Evolutionary conservation across 495 filamentous ascomycete species (phyloP).

Genomic region (Aspergillus hancockii): DNA sequence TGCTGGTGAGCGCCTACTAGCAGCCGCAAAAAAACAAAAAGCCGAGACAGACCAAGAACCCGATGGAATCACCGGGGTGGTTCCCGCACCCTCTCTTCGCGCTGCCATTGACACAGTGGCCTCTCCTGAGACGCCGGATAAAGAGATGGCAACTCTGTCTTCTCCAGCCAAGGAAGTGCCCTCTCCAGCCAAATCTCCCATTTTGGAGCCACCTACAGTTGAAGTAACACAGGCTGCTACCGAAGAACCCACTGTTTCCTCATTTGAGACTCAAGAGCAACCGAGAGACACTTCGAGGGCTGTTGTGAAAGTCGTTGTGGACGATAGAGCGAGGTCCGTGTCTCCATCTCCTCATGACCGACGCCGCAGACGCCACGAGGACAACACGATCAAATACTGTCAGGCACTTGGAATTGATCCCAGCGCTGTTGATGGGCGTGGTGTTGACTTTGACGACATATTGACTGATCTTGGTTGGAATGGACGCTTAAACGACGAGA

Average conservation of each 20-base stretch:
- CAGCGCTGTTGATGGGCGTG: constrained; percentile 64
- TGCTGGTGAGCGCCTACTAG: constrained; percentile 70
- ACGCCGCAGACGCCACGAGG: constrained; percentile 63
- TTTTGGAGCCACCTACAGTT: constrained; percentile 38
- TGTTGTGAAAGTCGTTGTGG: constrained; percentile 20
- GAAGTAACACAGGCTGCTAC: constrained; percentile 37
- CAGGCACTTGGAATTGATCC: constrained; percentile 74
- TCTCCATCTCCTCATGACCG: constrained; percentile 47
- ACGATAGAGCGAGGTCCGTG: constrained; percentile 35
- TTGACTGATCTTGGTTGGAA: constrained; percentile 92
- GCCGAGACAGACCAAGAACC: constrained; percentile 55
- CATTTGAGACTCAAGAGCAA: constrained; percentile 33
- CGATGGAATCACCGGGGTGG: constrained; percentile 85
- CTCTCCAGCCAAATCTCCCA: constrained; percentile 13
- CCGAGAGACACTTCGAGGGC: constrained; percentile 37
- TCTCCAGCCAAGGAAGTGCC: constrained; percentile 12
- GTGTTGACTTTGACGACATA: constrained; percentile 72
- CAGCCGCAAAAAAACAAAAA: constrained; percentile 55
- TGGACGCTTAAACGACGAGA: constrained; percentile 65
- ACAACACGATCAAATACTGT: constrained; percentile 78
- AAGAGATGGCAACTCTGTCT: constrained; percentile 12
- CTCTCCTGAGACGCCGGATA: constrained; percentile 19
- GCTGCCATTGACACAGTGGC: constrained; percentile 31
- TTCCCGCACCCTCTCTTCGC: constrained; percentile 68
- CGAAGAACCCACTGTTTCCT: constrained; percentile 29